Evolutionary conservation across 352 stramenopile species (phyloP).

Genomic region (Phytophthora capsici): DNA sequence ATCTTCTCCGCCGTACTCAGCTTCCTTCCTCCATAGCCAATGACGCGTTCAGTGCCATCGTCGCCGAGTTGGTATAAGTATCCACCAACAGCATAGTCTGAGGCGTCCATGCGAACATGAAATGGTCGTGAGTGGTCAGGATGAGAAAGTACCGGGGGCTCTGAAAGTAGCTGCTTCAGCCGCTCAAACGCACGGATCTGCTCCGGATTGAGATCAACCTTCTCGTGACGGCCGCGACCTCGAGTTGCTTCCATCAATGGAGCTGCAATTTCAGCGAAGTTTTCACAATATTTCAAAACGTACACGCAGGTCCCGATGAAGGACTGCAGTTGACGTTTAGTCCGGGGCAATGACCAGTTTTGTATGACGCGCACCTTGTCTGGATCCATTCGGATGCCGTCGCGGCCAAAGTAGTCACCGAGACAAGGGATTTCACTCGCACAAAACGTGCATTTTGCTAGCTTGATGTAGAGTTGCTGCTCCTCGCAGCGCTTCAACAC

Average conservation of each 20-base stretch:
- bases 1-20: background rate
- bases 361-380: conserved; percentile 3
- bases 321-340: conserved; percentile 2
- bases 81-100: conserved; percentile 2
- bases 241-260: background rate
- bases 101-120: background rate
- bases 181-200: background rate
- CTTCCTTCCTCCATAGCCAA: background rate
- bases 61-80: conserved; percentile 12
- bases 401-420: conserved; percentile 21
- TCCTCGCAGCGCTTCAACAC: conserved; percentile 3
- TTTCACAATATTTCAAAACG: conserved; percentile 13
- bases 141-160: background rate
- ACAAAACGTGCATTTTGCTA: background rate
- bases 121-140: background rate
- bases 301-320: conserved; percentile 13
- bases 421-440: conserved; percentile 3
- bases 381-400: conserved; percentile 13
- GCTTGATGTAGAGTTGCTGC: background rate
- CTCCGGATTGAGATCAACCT: background rate
- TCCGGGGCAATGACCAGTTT: background rate
- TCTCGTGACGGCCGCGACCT: background rate
- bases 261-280: background rate
- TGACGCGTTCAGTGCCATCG: background rate
- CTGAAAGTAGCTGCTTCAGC: background rate